A percentile compares a stretch with the other conserved stretches of the same genome.
Evolutionary conservation across 805 yeast species (phyloP).

Genomic region (Candida andamanensis): DNA sequence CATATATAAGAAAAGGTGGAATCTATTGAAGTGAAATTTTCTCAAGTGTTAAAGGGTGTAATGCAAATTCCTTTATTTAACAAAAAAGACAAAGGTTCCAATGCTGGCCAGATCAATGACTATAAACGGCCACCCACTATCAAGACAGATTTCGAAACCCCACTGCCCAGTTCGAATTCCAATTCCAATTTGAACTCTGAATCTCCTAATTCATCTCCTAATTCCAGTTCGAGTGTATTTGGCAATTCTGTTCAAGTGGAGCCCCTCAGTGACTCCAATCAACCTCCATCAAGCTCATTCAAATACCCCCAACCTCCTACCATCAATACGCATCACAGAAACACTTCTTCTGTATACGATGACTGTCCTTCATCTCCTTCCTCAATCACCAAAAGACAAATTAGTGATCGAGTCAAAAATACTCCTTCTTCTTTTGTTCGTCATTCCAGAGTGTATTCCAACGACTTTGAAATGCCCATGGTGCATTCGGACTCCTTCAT

Average conservation of each 20-base stretch:
- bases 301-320: too few relatives aligned
- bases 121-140: constrained; percentile 7
- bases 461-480: constrained; percentile 7
- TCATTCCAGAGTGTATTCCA: constrained; percentile 24
- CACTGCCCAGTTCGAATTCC: constrained; percentile 5
- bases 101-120: constrained; percentile 3
- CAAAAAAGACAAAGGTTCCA: constrained; percentile 1
- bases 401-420: constrained; percentile 25
- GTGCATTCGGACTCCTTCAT: constrained; percentile 5
- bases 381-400: constrained; percentile 14
- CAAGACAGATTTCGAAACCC: constrained; percentile 3
- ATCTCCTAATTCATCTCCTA: too few relatives aligned
- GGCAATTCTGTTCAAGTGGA: too few relatives aligned
- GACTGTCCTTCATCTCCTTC: constrained; percentile 11
- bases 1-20: too few relatives aligned
- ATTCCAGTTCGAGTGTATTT: too few relatives aligned
- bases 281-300: too few relatives aligned
- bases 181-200: too few relatives aligned
- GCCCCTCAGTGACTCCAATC: too few relatives aligned
- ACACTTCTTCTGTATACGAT: too few relatives aligned
- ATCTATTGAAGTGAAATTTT: too few relatives aligned
- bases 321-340: too few relatives aligned
- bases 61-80: constrained; percentile 6
- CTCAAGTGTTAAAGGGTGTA: too few relatives aligned
- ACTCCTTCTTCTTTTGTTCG: constrained; percentile 33